Evolutionary conservation across 2,329 filamentous ascomycete species (phyloP), one percentile per base, ranked within the genome.

Genomic region (Dryadomyces quercivorus): DNA sequence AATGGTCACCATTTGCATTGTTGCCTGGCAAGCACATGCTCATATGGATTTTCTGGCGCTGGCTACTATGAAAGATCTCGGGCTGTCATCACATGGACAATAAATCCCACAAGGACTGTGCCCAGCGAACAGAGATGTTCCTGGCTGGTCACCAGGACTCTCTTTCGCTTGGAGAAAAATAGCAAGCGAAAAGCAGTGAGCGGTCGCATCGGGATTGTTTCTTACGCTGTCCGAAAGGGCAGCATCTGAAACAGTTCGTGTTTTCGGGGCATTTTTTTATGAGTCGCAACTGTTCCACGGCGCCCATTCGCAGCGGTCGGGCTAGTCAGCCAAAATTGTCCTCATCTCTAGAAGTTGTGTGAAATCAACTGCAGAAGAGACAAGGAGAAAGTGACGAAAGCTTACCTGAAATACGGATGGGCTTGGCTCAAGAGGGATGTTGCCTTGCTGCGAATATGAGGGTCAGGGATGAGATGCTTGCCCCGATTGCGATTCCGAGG

Each of bases 21-120:
- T 68, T 66, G 75, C 75, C 75, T 79, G 75, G 74, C 75, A 77
- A 79, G 76, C 76, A 71, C 66, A 63, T 36, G 38, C n/a, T 40
- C 7, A 15, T 10, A 16, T 26, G 31, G 47, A 42, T 52, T 18
- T 5, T 52, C 52, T 34, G 43, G 58, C 52, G 57, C 51, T 51
- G 54, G 57, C 53, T 45, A 31, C 16, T 6, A 15, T 5, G 2
- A 56, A 49, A 53, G 8, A 51, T 58, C 47, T 34, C 15, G 45
- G 57, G 53, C 53, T 58, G 58, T 57, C 54, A 45, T 6, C 12
- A 44, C 21, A 54, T 34, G 38, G 53, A 55, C 51, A 52, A 26
- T 36, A 20, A 48, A 13, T 36, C 38, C 50, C 46, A 34, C 44
- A 31, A 49, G 38, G 38, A 36, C 38, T 21, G 15, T 53, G 56